These are phyloP conservation scores for Xanthoconium purpureum DNA, from an alignment of 768 basidiomycete genomes.

Conservation along the genomic window DNA sequence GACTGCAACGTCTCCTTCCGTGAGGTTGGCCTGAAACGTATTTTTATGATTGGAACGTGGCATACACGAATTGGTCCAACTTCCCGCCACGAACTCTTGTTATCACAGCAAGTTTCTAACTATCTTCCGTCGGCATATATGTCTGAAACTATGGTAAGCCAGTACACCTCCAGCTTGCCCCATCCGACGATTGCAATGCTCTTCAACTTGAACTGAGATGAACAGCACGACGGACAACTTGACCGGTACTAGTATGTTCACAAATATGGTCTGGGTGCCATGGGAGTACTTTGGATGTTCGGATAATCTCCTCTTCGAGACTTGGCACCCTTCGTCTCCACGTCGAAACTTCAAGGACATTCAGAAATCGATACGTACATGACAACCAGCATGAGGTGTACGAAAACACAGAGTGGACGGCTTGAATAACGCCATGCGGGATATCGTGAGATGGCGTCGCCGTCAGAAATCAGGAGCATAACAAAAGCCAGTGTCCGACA, in stretches of 20 bases:
- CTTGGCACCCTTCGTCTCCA: constrained; percentile 62
- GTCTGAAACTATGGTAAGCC: too few relatives aligned
- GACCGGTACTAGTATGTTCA: constrained; percentile 10
- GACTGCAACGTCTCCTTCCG: too few relatives aligned
- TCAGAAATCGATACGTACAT: constrained; percentile 23
- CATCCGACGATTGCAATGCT: not conserved
- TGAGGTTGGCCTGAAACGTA: too few relatives aligned
- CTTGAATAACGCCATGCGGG: constrained; percentile 63
- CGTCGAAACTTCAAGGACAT: constrained; percentile 31
- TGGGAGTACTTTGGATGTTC: constrained; percentile 68
- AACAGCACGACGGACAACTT: constrained; percentile 4
- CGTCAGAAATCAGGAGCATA: not conserved
- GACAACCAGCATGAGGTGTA: constrained; percentile 80
- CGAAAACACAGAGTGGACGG: constrained; percentile 57
- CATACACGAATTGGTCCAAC: too few relatives aligned
- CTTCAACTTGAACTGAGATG: not conserved
- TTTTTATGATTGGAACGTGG: too few relatives aligned
- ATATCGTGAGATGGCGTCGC: constrained; percentile 53
- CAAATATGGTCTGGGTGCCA: constrained; percentile 49
- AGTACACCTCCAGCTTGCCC: too few relatives aligned
- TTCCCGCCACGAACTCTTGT: too few relatives aligned
- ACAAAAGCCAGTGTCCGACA: constrained; percentile 3
- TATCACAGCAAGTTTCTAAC: not conserved
- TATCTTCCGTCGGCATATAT: too few relatives aligned
- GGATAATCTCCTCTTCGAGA: constrained; percentile 63